Percentiles rank a stretch among this genome's conserved stretches.
phyloP scores from a whole-genome alignment of 805 yeast species.

The Ogataea nitratoaversa region DNA sequence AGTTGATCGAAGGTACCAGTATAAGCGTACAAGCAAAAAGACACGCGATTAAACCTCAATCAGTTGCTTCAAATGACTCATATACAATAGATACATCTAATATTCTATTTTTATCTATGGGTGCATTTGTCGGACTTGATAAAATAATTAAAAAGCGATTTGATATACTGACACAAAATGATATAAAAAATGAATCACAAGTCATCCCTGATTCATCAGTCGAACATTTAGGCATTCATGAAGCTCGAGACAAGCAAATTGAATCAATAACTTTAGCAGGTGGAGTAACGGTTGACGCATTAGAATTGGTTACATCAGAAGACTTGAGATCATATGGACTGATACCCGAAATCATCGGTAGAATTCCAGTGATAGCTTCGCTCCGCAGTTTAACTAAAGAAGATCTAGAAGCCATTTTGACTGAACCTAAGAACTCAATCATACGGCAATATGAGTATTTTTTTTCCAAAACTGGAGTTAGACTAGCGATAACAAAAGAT shows the following conservation, averaged over 20 bases:
- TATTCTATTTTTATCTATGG: constrained; percentile 53
- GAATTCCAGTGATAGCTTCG: constrained; percentile 53
- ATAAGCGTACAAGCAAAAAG: constrained; percentile 39
- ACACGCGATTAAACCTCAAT: constrained; percentile 10
- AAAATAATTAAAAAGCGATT: constrained; percentile 41
- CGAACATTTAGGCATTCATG: too few relatives aligned
- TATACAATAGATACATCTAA: constrained; percentile 52
- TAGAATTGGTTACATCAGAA: constrained; percentile 44
- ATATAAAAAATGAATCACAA: too few relatives aligned
- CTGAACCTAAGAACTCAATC: constrained; percentile 53
- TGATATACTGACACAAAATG: too few relatives aligned
- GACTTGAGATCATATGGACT: constrained; percentile 51
- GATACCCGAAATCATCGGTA: constrained; percentile 57
- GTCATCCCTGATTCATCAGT: too few relatives aligned
- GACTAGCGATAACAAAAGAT: constrained; percentile 42
- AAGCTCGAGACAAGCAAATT: constrained; percentile 27
- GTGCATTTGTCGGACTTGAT: constrained; percentile 60
- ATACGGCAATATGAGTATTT: constrained; percentile 50
- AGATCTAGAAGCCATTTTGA: constrained; percentile 46
- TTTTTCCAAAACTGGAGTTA: constrained; percentile 49
- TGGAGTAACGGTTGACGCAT: constrained; percentile 37
- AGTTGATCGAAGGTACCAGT: constrained; percentile 53
- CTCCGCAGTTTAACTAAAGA: constrained; percentile 40
- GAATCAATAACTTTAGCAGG: constrained; percentile 34
- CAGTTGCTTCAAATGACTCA: constrained; percentile 29